Base-by-base conservation (phyloP, 2,329 filamentous ascomycete species). In the Ophiocordyceps camponoti-rufipedis region DNA sequence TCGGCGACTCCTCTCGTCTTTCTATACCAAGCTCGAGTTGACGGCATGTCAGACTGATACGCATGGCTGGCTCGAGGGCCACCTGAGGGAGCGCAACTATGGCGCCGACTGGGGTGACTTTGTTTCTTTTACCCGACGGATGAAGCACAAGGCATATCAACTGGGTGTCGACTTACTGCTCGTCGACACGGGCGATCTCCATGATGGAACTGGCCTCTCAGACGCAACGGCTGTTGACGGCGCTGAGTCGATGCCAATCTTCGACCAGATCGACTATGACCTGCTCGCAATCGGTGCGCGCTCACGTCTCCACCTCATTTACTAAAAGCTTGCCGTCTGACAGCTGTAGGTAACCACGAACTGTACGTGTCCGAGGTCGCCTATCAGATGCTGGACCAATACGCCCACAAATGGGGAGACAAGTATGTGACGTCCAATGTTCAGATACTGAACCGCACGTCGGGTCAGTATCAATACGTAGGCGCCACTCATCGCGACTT, bases 61-160 rank as follows among this genome's bases (percentile, higher is more conserved):
- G 0, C 74, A 78, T 54, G 73, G 73, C 18, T 76, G 75, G 75
- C 63, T 78, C 16, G 70, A 74, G 52, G 72, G 73, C 4, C 72
- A 78, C 53, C 56, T 79, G 49, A 76, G 78, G 51, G 72, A 80
- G 58, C 63, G 67, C 52, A 78, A 77, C 53, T 80, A 78, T 49
- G 74, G 75, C 39, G 76, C 75, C 2, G 77, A 81, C 54, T 80
- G 75, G 74, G 77, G 77, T 23, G 77, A 81, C 55, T 79, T 72
- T 56, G 73, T 75, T 40, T 71, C 71, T 46, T 80, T 80, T 53
- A 66, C 70, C 12, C 68, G 66, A 44, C 69, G 69, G 49, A 78
- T 80, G 72, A 74, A 73, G 57, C 60, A 70, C 46, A 74, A 71
- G 52, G 76, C 77, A 4, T 61, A 63, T 18, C 62, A 68, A 12